Evolutionary conservation across 129 eudicot genomes (phyloP), one percentile per base, ranked within the genome.

Genomic region (Sambucus nigra): DNA sequence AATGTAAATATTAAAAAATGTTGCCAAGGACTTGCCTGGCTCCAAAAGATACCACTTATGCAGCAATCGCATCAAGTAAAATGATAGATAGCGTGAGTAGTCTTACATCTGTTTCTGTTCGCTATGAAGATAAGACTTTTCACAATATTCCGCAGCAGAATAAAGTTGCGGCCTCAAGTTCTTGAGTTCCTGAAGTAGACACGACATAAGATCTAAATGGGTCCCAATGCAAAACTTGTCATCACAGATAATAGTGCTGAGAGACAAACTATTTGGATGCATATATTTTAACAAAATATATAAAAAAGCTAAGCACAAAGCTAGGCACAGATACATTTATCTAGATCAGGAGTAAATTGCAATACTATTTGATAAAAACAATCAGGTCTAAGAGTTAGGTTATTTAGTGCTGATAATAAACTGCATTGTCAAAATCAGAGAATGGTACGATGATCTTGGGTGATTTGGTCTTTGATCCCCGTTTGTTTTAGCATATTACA

Each of bases 101-200:
- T 46, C 82, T 71, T 73, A 91, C 98, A 79, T 88, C 59, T 91
- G 95, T 72, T 91, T 85, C 66, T 81, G 98, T 59, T 91, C 98
- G 14, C 89, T 91, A 55, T 91, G 82, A 55, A 91, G 95, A 66
- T 91, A 91, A 51, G 98, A 91, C 63, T 91, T 91, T 52, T 91
- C 98, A 62, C 98, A 91, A 47, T 91, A 85, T 40, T 81, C 98
- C 4, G 98, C 98, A 23, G 98, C 98, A 5, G 98, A 81, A 75
- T 85, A 85, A 52, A 91, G 89, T 66, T 91, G 98, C 48, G 98
- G 95, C 76, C 98, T 72, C 66, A 91, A 68, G 45, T 79, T 85
- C 69, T 91, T 91, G 28, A 91, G 95, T 65, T 91, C 98, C 98
- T 91, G 73, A 73, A 67, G 48, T 13, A 44, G 53, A 45, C 32